Conservation (phyloP, 768 basidiomycete genomes). For the Tylopilus sp. region DNA sequence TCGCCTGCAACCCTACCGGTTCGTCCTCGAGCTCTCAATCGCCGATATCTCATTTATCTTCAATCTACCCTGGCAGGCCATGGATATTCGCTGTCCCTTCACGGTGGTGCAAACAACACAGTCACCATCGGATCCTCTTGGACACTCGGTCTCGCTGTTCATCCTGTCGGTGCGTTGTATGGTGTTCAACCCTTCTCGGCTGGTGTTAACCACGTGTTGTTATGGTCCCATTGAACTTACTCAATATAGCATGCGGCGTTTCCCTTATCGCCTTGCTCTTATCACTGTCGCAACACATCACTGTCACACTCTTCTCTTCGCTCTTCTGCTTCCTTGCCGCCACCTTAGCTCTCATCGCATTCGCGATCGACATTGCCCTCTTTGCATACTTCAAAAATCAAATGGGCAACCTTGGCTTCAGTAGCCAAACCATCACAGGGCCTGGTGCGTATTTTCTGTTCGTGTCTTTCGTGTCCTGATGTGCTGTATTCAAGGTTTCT, state of each 20-base stretch:
- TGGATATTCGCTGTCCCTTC: slow-evolving; percentile 48
- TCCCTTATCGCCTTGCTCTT: slow-evolving; percentile 63
- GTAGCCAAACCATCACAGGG: slow-evolving; percentile 50
- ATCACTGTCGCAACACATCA: slow-evolving; percentile 56
- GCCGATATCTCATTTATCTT: neutral
- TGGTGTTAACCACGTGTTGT: slow-evolving; percentile 1
- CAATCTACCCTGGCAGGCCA: slow-evolving; percentile 38
- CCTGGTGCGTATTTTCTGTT: slow-evolving; percentile 47
- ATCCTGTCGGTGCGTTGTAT: slow-evolving; percentile 62
- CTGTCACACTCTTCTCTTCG: slow-evolving; percentile 40
- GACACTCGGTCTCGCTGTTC: slow-evolving; percentile 72
- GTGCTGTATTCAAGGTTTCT: slow-evolving; percentile 51
- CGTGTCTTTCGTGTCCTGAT: neutral
- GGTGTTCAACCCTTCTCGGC: neutral
- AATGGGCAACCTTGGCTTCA: slow-evolving; percentile 44
- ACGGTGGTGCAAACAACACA: slow-evolving; percentile 25
- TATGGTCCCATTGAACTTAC: neutral
- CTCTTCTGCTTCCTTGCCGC: slow-evolving; percentile 66
- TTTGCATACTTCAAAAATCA: slow-evolving; percentile 58
- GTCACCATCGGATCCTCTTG: slow-evolving; percentile 50
- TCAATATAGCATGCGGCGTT: slow-evolving; percentile 42
- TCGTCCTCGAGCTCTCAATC: slow-evolving; percentile 2
- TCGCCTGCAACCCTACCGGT: slow-evolving; percentile 47
- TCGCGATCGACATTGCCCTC: slow-evolving; percentile 75
- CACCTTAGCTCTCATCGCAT: slow-evolving; percentile 63